Evolutionary conservation across 1,284 basidiomycete genomes (phyloP), one percentile per base, ranked within the genome.

Genomic region (Chalciporus sp.): DNA sequence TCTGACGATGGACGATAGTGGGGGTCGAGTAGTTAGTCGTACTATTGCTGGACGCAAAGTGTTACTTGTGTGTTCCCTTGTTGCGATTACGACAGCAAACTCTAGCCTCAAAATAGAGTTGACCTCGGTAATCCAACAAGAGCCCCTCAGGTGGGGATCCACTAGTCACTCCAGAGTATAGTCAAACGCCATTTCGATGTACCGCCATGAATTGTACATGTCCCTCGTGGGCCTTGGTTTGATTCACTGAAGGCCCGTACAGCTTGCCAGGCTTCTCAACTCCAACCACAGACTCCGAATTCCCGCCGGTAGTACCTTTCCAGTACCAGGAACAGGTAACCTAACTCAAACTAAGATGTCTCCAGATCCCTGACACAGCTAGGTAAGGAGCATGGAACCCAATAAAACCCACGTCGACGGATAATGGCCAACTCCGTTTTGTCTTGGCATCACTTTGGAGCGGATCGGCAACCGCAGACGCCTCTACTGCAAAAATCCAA

Each of bases 31-130:
- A 23, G 23, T 23, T 2, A 23, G 23, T 23, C 23, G 23, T 23
- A 23, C n/a, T n/a, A n/a, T n/a, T n/a, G n/a, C n/a, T n/a, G n/a
- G n/a, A n/a, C n/a, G n/a, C n/a, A n/a, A n/a, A n/a, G 23, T 23
- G 23, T 23, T 4, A 27, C 23, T 33, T 40, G 37, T 31, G 43
- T 28, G 43, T 51, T 6, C 23, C n/a, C n/a, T 17, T 12, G 10
- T 6, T 7, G 19, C 28, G 29, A 61, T 49, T 45, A 47, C 39
- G 29, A 28, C 11, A 39, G 3, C 12, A 48, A 52, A 61, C 49
- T 64, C 52, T 67, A 65, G 67, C 65, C 65, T 46, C n/a, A 55
- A 41, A 26, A 4, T 41, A n/a, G 55, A 61, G 67, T 66, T 47
- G 52, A 35, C 39, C n/a, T 31, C 37, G 28, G 28, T 11, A 9